Evolutionary conservation across 495 filamentous ascomycete species (phyloP), one percentile per base, ranked within the genome.

Genomic region (Xylaria scruposa): DNA sequence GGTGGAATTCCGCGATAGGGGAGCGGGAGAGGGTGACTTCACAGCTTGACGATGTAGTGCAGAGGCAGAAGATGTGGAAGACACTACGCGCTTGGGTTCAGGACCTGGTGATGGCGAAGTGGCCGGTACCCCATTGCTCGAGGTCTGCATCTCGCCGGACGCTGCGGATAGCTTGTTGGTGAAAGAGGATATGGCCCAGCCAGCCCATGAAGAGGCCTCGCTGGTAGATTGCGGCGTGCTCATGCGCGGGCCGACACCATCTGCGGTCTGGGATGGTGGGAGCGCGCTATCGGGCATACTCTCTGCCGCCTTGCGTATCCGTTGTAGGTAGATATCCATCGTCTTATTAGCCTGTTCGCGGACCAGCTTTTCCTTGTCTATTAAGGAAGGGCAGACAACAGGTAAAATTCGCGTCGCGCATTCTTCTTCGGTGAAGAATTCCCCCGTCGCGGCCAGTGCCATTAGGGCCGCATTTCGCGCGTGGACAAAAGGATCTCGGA

Each of bases 171-270:
- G 78, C 76, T 97, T 98, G 80, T 97, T 97, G 5, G 96, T 97
- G 81, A 99, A 98, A n/a, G 93, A 97, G 2, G 96, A 97, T 58
- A 99, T 97, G 0, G 96, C 96, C 96, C 96, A 99, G 53, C 97
- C 96, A 6, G 95, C 90, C 97, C 95, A 98, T 31, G 84, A 82
- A 4, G 90, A 88, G 17, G 90, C 89, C 13, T 82, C 82, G 46
- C 80, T 80, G 1, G 86, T 80, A 0, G 86, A 78, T 67, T 92
- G 90, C 6, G 89, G 87, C 1, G 93, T 96, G 69, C 90, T 91
- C 84, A 97, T 95, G 26, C 93, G 88, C 4, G 92, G 90, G 3
- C 74, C 82, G 40, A 83, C 81, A 64, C 80, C 81, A 5, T 86
- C 82, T 6, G 87, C 80, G 21, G 79, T 84, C 79, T 84, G 80